phyloP scores from a whole-genome alignment of 768 basidiomycete genomes.

The Hypholoma sublateritium region DNA sequence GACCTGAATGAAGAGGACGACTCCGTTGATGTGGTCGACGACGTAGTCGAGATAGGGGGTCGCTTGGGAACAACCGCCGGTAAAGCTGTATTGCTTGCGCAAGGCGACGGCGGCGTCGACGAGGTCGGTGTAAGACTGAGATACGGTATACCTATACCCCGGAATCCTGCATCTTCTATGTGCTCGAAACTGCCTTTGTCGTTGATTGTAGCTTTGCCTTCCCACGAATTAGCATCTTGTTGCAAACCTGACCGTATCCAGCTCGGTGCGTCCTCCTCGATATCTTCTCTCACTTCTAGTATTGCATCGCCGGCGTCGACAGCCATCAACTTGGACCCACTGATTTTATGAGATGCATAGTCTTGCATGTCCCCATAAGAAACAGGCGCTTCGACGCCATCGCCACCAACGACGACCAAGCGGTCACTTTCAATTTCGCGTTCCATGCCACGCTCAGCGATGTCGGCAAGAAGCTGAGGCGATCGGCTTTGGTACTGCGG shows the following conservation, averaged over 20 bases:
- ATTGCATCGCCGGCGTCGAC: slow-evolving; percentile 10
- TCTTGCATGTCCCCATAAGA: slow-evolving; percentile 39
- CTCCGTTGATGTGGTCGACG: slow-evolving; percentile 11
- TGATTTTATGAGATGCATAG: slow-evolving; percentile 19
- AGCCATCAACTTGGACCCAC: neutral
- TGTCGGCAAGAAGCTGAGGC: slow-evolving; percentile 50
- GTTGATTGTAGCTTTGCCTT: slow-evolving; percentile 12
- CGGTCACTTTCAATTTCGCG: slow-evolving; percentile 70
- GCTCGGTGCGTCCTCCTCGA: slow-evolving; percentile 43
- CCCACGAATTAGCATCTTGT: slow-evolving; percentile 6
- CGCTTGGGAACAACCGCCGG: slow-evolving; percentile 1
- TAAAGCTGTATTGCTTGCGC: slow-evolving; percentile 6
- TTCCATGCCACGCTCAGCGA: slow-evolving; percentile 61
- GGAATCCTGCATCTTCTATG: slow-evolving; percentile 17
- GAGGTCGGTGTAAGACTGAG: slow-evolving; percentile 13
- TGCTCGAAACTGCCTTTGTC: slow-evolving; percentile 17
- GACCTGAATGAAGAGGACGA: neutral
- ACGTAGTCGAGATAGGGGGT: slow-evolving; percentile 9
- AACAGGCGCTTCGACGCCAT: slow-evolving; percentile 57
- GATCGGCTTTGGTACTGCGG: slow-evolving; percentile 49
- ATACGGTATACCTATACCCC: slow-evolving; percentile 19
- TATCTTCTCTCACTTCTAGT: slow-evolving; percentile 24
- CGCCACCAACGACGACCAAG: slow-evolving; percentile 69
- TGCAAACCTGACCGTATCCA: slow-evolving; percentile 45
- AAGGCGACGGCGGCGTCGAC: slow-evolving; percentile 4